Percentiles rank a stretch among this genome's conserved stretches.
These are phyloP conservation scores for Camellia oleifera DNA, from an alignment of 179 eudicot genomes.

Conservation along the genomic window DNA sequence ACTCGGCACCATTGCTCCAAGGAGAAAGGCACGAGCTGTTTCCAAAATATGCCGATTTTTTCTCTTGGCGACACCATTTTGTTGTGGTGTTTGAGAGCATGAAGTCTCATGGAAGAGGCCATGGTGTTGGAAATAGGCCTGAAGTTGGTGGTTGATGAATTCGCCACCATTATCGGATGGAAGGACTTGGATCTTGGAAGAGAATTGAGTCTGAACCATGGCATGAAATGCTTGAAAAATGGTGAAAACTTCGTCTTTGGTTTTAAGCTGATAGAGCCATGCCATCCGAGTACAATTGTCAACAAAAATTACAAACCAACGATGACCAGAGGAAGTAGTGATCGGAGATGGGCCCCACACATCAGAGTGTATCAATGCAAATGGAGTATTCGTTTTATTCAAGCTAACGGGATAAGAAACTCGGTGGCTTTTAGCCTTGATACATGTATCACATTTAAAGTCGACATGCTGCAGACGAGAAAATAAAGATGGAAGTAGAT, in stretches of 20 bases:
- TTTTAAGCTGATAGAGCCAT: no score
- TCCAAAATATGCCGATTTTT: not conserved
- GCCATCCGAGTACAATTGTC: no score
- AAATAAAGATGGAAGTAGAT: not conserved
- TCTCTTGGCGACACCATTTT: not conserved
- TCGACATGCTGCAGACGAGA: no score
- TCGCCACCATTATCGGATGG: slow-evolving; percentile 14
- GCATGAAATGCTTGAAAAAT: no score
- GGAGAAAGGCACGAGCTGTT: not conserved
- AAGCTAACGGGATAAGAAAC: not conserved
- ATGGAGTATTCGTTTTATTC: not conserved
- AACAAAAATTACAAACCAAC: no score
- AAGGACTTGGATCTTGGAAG: not conserved
- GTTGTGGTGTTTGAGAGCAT: not conserved
- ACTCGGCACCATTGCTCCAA: no score
- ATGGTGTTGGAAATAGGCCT: not conserved
- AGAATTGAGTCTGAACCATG: slow-evolving; percentile 2
- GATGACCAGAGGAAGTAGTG: no score
- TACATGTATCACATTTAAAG: no score
- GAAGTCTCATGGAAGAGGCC: not conserved
- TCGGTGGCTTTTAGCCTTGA: not conserved
- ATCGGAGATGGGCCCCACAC: not conserved
- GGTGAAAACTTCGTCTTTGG: no score
- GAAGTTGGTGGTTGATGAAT: not conserved
- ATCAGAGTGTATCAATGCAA: slow-evolving; percentile 15